phyloP scores from a whole-genome alignment of 495 filamentous ascomycete species.

The Xylaria curta region DNA sequence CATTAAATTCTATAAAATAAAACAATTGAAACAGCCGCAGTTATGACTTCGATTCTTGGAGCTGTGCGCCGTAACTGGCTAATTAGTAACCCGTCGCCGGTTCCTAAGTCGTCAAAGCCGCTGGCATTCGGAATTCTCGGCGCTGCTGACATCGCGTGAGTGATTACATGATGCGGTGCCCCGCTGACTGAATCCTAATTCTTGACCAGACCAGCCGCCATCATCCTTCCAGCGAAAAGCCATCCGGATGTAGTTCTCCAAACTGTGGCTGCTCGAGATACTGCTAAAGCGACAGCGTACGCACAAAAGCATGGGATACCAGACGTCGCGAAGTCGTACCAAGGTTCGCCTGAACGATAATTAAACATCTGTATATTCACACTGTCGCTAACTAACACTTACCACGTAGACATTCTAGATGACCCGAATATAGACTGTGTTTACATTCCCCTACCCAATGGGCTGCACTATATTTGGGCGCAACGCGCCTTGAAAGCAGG shows the following conservation, averaged over 20 bases:
- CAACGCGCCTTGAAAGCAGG: conserved; percentile 56
- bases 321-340: conserved; percentile 56
- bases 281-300: conserved; percentile 56
- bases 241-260: conserved; percentile 66
- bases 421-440: conserved; percentile 57
- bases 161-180: not conserved
- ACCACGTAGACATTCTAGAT: conserved; percentile 54
- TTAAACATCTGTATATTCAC: not conserved
- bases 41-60: not conserved
- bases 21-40: not conserved
- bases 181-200: not conserved
- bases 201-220: conserved; percentile 48
- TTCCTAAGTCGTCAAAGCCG: conserved; percentile 44
- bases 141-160: conserved; percentile 55
- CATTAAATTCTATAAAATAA: not conserved
- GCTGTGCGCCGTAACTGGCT: not conserved
- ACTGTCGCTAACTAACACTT: not conserved
- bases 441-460: conserved; percentile 60
- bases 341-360: conserved; percentile 42
- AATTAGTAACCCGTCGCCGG: conserved; percentile 32
- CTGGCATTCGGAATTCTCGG: conserved; percentile 58
- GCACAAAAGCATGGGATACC: conserved; percentile 65
- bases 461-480: conserved; percentile 62
- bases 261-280: conserved; percentile 65
- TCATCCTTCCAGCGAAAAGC: conserved; percentile 63